Evolutionary conservation across 768 basidiomycete species (phyloP), one percentile per base, ranked within the genome.

Genomic region (Podaxis carcinomalis): DNA sequence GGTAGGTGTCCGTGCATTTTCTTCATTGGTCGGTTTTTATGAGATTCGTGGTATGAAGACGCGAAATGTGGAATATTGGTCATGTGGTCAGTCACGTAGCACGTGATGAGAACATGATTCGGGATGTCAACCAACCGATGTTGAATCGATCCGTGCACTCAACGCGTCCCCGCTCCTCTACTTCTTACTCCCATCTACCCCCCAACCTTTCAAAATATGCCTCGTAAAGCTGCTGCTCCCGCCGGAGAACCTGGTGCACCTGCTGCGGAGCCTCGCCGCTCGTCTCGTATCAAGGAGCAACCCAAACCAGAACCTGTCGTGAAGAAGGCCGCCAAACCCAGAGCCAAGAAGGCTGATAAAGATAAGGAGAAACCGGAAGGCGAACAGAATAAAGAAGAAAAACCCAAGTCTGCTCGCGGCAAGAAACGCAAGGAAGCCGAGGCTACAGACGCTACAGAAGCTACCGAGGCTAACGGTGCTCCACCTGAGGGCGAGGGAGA

Each of bases 201-300:
- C 62, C 36, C 50, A 27, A 50, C 57, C 51, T 51, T 25, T 36
- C n/a, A 46, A 55, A 70, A 65, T 64, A 90, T 90, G 89, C 87
- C 89, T 64, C 84, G 88, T 68, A 90, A 89, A 83, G 80, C 87
- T 52, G 83, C 83, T 27, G 73, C 79, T 52, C 65, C 81, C 50
- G 62, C 79, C 37, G 70, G 71, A 1, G 78, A 74, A 23, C 70
- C 76, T 54, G 73, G 77, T 25, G 74, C 75, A 47, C 78, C 79
- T 46, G 53, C 70, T 9, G 61, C 73, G 4, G 79, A 77, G 68
- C 88, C 88, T 39, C 88, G 89, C 72, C 89, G 89, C 74, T 90
- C 88, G 6, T 74, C 82, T 35, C 86, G 89, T 67, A 89, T 91
- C 75, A 90, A 90, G 72, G 87, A 86, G 27, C 80, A 83, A 62